Evolutionary conservation across 768 basidiomycete species (phyloP).

Genomic region (Mrakia frigida): DNA sequence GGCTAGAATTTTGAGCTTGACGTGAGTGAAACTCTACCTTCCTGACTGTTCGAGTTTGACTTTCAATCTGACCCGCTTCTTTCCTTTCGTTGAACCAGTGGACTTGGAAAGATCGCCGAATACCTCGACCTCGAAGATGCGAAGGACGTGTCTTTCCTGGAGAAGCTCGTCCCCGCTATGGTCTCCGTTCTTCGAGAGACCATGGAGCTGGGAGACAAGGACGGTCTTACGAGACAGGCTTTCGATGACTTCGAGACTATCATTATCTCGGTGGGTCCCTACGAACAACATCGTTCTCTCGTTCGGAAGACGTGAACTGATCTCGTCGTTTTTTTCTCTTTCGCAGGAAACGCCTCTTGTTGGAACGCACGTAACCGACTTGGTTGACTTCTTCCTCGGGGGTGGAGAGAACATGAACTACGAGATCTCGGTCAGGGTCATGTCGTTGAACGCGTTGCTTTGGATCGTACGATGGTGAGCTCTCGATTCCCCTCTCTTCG

Average conservation of each 20-base stretch:
- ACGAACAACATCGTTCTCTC: neutral
- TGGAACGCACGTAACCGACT: conserved; percentile 75
- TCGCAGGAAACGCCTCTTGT: conserved; percentile 86
- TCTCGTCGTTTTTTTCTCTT: neutral
- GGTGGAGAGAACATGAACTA: conserved; percentile 72
- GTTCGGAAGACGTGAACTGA: neutral
- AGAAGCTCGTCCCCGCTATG: conserved; percentile 77
- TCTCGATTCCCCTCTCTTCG: neutral
- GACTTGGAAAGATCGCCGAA: conserved; percentile 87
- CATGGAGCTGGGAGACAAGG: conserved; percentile 71
- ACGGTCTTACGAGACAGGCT: conserved; percentile 66
- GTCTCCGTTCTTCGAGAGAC: conserved; percentile 80
- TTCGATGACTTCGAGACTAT: conserved; percentile 96
- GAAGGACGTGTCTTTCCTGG: conserved; percentile 78
- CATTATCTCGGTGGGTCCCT: conserved; percentile 67
- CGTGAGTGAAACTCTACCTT: conserved; percentile 49
- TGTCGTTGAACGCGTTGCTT: conserved; percentile 85
- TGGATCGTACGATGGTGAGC: conserved; percentile 95
- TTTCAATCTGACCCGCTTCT: neutral
- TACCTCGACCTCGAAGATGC: conserved; percentile 87
- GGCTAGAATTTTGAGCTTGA: conserved; percentile 82
- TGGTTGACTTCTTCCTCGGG: conserved; percentile 79
- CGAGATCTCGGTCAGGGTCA: conserved; percentile 73
- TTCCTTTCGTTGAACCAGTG: conserved; percentile 35
- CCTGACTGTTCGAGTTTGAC: neutral